Conservation (phyloP, 257 asterid species). For the Knoxia roxburghii region DNA sequence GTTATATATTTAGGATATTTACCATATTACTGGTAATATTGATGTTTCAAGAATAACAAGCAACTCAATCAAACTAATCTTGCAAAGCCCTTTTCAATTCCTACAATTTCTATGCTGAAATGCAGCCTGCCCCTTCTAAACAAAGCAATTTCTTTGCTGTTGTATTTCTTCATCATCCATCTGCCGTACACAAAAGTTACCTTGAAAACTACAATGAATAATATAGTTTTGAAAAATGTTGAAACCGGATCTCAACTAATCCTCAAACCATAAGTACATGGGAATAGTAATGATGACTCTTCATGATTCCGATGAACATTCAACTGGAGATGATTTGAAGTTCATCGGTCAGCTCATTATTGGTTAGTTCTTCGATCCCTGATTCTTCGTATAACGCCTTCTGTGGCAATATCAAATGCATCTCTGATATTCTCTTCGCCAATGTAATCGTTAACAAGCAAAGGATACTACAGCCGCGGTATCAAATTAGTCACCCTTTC, state of each 20-base stretch:
- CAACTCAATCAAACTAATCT: too few relatives aligned
- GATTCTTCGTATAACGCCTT: conserved; percentile 62
- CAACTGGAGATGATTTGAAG: background rate
- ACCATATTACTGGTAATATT: too few relatives aligned
- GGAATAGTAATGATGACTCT: background rate
- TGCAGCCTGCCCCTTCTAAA: too few relatives aligned
- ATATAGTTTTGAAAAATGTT: background rate
- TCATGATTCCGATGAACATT: background rate
- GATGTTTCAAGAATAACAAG: too few relatives aligned
- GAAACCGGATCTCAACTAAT: background rate
- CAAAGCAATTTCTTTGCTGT: background rate
- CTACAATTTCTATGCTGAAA: too few relatives aligned
- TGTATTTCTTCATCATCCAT: background rate
- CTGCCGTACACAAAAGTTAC: background rate
- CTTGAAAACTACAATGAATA: background rate
- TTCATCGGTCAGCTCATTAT: background rate
- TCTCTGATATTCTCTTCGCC: conserved; percentile 50
- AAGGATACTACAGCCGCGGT: conserved; percentile 53
- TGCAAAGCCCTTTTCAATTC: too few relatives aligned
- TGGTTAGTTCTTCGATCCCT: conserved; percentile 39
- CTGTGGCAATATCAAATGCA: conserved; percentile 67
- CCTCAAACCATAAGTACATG: background rate
- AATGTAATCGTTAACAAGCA: too few relatives aligned
- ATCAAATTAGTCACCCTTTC: conserved; percentile 60
- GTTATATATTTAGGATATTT: too few relatives aligned